Evolutionary conservation across 1,284 basidiomycete species (phyloP).

Genomic region (Ustilago sp.): DNA sequence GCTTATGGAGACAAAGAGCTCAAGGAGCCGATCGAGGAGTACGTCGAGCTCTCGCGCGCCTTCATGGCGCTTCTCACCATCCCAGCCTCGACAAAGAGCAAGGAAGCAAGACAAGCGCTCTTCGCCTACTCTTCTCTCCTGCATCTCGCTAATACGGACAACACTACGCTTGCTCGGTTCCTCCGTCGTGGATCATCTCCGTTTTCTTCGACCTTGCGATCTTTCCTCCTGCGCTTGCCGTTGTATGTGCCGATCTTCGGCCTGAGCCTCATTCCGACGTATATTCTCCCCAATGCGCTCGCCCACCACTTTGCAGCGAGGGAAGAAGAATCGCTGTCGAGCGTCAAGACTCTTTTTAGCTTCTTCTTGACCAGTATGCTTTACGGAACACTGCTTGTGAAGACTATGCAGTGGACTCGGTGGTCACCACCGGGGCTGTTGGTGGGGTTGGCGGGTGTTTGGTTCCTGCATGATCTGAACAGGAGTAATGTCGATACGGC

Average conservation of each 20-base stretch:
- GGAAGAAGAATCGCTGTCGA: slow-evolving; percentile 46
- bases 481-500: slow-evolving; percentile 26
- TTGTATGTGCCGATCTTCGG: slow-evolving; percentile 28
- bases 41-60: slow-evolving; percentile 28
- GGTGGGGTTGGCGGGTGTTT: slow-evolving; percentile 30
- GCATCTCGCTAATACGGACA: slow-evolving; percentile 24
- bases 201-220: slow-evolving; percentile 8
- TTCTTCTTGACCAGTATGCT: slow-evolving; percentile 31
- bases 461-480: slow-evolving; percentile 39
- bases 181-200: not conserved
- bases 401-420: slow-evolving; percentile 23
- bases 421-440: slow-evolving; percentile 39
- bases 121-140: slow-evolving; percentile 34
- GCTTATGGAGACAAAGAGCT: slow-evolving; percentile 5
- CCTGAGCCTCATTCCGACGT: slow-evolving; percentile 38
- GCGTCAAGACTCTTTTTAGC: slow-evolving; percentile 42
- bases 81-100: slow-evolving; percentile 11
- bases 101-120: slow-evolving; percentile 16
- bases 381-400: slow-evolving; percentile 25
- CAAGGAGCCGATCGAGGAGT: slow-evolving; percentile 18
- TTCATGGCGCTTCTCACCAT: slow-evolving; percentile 30
- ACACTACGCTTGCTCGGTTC: slow-evolving; percentile 15
- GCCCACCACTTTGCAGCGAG: slow-evolving; percentile 39
- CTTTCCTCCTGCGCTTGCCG: slow-evolving; percentile 31
- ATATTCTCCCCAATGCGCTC: slow-evolving; percentile 27